These are phyloP conservation scores for Populus alba DNA, from an alignment of 345 rosid genomes.

Conservation along the genomic window DNA sequence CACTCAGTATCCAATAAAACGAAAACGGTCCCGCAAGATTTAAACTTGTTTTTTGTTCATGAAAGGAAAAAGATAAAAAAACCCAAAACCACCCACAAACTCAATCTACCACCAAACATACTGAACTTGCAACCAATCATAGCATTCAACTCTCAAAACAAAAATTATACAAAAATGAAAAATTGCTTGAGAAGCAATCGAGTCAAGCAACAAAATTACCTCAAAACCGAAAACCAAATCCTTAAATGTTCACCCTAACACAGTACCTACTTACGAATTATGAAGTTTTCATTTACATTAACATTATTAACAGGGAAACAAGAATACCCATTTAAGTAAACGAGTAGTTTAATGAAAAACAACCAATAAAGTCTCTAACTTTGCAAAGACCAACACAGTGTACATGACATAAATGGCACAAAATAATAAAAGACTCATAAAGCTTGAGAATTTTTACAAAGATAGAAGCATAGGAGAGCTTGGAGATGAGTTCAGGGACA, in stretches of 20 bases:
- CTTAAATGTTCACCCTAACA: neutral
- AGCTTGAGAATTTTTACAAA: slow-evolving; percentile 47
- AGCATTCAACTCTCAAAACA: no score
- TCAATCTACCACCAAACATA: no score
- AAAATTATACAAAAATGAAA: no score
- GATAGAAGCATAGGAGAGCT: slow-evolving; percentile 62
- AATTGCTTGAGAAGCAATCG: no score
- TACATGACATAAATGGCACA: neutral
- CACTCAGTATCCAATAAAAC: slow-evolving; percentile 56
- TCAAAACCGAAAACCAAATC: no score
- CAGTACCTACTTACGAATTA: neutral
- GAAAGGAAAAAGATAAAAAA: no score
- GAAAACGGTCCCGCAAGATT: no score
- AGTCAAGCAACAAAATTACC: no score
- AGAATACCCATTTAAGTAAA: neutral
- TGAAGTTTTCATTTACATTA: neutral
- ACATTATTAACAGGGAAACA: neutral
- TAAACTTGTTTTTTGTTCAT: no score
- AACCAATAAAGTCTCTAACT: neutral
- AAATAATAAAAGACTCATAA: neutral
- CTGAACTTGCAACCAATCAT: no score
- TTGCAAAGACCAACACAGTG: neutral
- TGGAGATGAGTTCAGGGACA: slow-evolving; percentile 74
- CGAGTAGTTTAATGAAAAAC: neutral
- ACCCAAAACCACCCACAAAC: no score